Evolutionary conservation across 805 yeast genomes (phyloP).

Genomic region (Saccharomycopsis fodiens): DNA sequence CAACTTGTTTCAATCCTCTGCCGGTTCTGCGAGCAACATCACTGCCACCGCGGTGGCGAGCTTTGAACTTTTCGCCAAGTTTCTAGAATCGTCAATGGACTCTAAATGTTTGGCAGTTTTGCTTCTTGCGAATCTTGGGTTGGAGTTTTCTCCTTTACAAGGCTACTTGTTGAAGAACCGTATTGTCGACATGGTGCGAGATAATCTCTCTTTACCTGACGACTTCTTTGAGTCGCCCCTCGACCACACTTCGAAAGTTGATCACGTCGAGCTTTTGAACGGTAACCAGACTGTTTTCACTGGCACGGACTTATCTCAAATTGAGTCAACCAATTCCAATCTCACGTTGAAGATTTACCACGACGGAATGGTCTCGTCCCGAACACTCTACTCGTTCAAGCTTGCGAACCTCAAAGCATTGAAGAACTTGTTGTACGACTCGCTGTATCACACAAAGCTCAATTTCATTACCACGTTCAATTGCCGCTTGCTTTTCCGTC

Average conservation of each 20-base stretch:
- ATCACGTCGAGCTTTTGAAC: background rate
- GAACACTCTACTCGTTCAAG: slow-evolving; percentile 1
- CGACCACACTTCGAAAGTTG: background rate
- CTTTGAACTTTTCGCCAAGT: slow-evolving; percentile 4
- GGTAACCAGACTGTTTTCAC: background rate
- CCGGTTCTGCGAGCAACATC: background rate
- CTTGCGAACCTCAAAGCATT: slow-evolving; percentile 6
- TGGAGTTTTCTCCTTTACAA: slow-evolving; percentile 14
- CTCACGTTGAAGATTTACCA: slow-evolving; percentile 1
- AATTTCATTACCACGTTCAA: background rate
- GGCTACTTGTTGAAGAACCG: background rate
- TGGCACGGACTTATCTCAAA: background rate
- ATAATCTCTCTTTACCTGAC: background rate
- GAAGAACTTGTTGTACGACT: slow-evolving; percentile 12
- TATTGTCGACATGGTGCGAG: background rate
- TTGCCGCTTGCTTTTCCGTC: background rate
- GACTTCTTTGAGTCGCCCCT: background rate
- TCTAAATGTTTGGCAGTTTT: slow-evolving; percentile 3
- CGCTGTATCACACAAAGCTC: background rate
- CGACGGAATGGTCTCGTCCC: background rate
- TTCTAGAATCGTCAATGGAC: slow-evolving; percentile 3
- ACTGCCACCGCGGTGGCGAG: background rate
- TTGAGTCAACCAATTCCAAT: background rate
- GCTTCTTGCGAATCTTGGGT: slow-evolving; percentile 9
- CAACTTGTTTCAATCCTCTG: background rate